phyloP scores from a whole-genome alignment of 129 eudicot species.

The Tagetes patula region DNA sequence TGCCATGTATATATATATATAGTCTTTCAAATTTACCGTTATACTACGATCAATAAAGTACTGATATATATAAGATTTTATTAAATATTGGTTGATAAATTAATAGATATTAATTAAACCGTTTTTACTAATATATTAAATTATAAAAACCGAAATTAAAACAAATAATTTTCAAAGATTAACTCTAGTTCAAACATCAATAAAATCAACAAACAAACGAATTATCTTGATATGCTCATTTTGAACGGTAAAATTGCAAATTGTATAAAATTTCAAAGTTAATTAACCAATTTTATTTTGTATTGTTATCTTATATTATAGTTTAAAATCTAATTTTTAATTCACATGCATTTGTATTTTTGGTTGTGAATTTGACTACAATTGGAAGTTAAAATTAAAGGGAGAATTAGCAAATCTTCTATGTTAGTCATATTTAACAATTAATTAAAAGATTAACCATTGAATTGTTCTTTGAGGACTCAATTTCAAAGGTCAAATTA shows the following conservation, averaged over 20 bases:
- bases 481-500: conserved; percentile 12
- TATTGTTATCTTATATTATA: too few species aligned
- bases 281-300: too few species aligned
- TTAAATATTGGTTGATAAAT: too few species aligned
- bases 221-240: neutral
- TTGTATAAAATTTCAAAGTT: too few species aligned
- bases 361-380: too few species aligned
- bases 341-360: too few species aligned
- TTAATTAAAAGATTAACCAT: neutral
- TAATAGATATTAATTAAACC: neutral
- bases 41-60: too few species aligned
- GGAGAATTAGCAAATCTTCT: neutral
- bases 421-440: neutral
- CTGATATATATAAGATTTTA: too few species aligned
- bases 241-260: too few species aligned
- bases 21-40: too few species aligned
- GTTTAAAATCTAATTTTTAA: too few species aligned
- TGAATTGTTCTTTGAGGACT: neutral
- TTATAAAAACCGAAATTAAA: neutral
- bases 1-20: too few species aligned
- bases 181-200: neutral
- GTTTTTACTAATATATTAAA: neutral
- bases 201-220: neutral
- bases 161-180: neutral
- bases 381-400: neutral